Evolutionary conservation across 208 protist species (phyloP), one percentile per base, ranked within the genome.

Genomic region (Blastocrithidia nonstop): DNA sequence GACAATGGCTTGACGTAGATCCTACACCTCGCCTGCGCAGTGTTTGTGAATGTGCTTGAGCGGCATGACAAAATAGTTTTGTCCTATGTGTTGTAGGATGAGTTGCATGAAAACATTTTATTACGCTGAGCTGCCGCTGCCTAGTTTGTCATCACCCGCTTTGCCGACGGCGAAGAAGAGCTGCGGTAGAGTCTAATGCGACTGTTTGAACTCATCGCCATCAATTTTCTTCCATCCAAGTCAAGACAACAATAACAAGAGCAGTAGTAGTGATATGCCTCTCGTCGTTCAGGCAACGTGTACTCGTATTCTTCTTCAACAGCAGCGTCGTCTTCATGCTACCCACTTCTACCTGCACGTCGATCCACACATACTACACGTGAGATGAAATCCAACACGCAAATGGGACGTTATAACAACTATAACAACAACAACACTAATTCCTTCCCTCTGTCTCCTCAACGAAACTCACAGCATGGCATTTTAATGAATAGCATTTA

Each of bases 31-130:
- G 50, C 72, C 2, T 82, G 65, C 39, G 68, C 61, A 17, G 39
- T 92, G 20, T 46, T 92, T 22, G 66, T 83, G 6, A 88, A 84
- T 62, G 64, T 67, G 3, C 80, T 88, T 43, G 72, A 85, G 46
- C 71, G 75, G 6, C 64, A 84, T 57, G 64, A 79, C 31, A 65
- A 67, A 8, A 47, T 40, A 0, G 45, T 70, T 8, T 39, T 71
- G 25, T 35, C 52, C 4, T 86, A 74, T 54, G 54, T 88, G 13
- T 50, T 52, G 23, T 53, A 48, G 9, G 54, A 57, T 32, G 26
- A 61, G 3, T 35, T n/a, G 29, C 29, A 35, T 25, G 38, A 36
- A 21, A 45, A 66, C 0, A 29, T 73, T 24, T 50, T 92, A 15
- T 21, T 35, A 3, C 29, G 50, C 2, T 92, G 83, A 79, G 61